A percentile compares a stretch with the other conserved stretches of the same genome.
phyloP scores from a whole-genome alignment of 352 stramenopile genomes.

The Pythium brachiatum region DNA sequence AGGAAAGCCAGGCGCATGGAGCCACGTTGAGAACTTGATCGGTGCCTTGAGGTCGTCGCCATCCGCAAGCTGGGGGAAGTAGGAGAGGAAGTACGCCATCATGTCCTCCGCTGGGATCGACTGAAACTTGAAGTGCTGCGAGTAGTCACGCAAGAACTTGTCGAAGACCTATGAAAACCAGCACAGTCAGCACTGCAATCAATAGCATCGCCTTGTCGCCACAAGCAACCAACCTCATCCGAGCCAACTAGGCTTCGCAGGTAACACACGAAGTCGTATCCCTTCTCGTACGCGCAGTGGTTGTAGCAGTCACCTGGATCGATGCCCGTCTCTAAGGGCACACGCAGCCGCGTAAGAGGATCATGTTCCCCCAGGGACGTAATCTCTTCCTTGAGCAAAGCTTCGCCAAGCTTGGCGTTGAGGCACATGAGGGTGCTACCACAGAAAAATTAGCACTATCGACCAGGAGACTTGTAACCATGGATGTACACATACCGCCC shows the following conservation, averaged over 20 bases:
- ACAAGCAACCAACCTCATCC: slow-evolving; percentile 36
- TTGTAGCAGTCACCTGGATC: slow-evolving; percentile 83
- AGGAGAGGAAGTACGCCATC: slow-evolving; percentile 66
- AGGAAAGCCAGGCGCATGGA: slow-evolving; percentile 63
- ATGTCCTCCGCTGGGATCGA: slow-evolving; percentile 73
- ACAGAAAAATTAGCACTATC: neutral
- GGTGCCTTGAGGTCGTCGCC: slow-evolving; percentile 48
- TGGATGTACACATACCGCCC: slow-evolving; percentile 42
- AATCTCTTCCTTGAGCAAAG: slow-evolving; percentile 65
- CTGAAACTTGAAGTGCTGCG: slow-evolving; percentile 64
- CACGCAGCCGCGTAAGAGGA: slow-evolving; percentile 64
- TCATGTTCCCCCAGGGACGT: slow-evolving; percentile 61
- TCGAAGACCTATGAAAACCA: slow-evolving; percentile 47
- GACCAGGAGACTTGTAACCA: neutral
- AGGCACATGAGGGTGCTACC: slow-evolving; percentile 59
- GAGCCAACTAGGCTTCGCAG: slow-evolving; percentile 62
- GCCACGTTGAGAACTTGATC: slow-evolving; percentile 67
- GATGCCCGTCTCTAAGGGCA: slow-evolving; percentile 71
- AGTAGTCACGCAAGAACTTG: slow-evolving; percentile 65
- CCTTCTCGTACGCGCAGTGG: slow-evolving; percentile 80
- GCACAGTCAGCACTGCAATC: neutral
- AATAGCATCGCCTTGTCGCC: neutral
- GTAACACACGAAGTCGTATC: slow-evolving; percentile 78
- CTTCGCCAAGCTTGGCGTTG: slow-evolving; percentile 69
- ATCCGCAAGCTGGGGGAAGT: slow-evolving; percentile 61